Evolutionary conservation across 2,329 filamentous ascomycete species (phyloP).

Genomic region (Zasmidium cellare): DNA sequence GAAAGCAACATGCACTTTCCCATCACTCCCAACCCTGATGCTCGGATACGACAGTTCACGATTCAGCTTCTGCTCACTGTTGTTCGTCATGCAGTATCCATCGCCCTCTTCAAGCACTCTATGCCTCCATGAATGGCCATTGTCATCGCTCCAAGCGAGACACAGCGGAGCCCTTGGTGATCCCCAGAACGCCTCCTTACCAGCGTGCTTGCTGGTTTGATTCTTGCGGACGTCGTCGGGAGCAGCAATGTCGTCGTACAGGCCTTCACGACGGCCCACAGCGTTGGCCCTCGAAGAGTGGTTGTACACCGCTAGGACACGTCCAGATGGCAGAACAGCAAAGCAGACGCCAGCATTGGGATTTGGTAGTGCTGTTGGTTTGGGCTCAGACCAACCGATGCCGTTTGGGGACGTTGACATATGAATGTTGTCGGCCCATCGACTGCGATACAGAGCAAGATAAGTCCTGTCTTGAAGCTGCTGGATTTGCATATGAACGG

Average conservation of each 20-base stretch:
- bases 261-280: conserved; percentile 12
- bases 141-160: conserved; percentile 18
- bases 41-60: conserved; percentile 21
- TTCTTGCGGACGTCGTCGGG: conserved; percentile 15
- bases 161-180: conserved; percentile 20
- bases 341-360: conserved; percentile 21
- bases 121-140: conserved; percentile 12
- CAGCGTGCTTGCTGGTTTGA: conserved; percentile 15
- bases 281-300: conserved; percentile 8
- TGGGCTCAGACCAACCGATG: conserved; percentile 18
- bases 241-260: conserved; percentile 19
- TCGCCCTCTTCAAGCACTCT: conserved; percentile 16
- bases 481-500: conserved; percentile 19
- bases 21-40: conserved; percentile 9
- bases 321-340: conserved; percentile 12
- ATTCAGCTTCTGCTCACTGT: conserved; percentile 21
- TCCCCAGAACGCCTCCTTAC: conserved; percentile 21
- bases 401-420: conserved; percentile 11
- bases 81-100: conserved; percentile 23
- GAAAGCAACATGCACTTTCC: conserved; percentile 16
- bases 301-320: conserved; percentile 9
- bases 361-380: conserved; percentile 10
- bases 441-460: conserved; percentile 7
- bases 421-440: conserved; percentile 13
- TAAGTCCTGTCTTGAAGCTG: conserved; percentile 11